phyloP scores from a whole-genome alignment of 73 alveolate genomes.

The Paramecium sonneborni region DNA sequence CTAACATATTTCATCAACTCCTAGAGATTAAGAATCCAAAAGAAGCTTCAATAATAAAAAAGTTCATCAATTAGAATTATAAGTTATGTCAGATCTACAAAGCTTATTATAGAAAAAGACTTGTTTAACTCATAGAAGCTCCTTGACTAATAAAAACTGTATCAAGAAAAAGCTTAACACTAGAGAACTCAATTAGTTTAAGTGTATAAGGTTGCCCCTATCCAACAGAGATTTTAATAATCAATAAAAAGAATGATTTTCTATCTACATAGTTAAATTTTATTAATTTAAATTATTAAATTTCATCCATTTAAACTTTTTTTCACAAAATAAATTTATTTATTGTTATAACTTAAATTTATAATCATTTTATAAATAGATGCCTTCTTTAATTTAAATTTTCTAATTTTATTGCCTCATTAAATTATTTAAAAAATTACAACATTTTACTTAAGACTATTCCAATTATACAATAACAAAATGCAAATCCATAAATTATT shows the following conservation, averaged over 20 bases:
- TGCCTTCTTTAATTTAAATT: background rate
- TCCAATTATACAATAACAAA: background rate
- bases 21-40: background rate
- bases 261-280: background rate
- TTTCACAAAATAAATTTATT: background rate
- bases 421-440: background rate
- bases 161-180: background rate
- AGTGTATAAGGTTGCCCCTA: background rate
- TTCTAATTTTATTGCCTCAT: background rate
- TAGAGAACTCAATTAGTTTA: constrained; percentile 11
- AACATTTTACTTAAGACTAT: background rate
- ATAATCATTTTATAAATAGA: too few relatives aligned
- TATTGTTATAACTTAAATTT: too few relatives aligned
- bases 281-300: background rate
- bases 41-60: background rate
- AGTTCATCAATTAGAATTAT: background rate
- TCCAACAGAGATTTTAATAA: background rate
- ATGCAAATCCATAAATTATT: background rate
- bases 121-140: background rate
- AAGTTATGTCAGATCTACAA: background rate
- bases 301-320: too few relatives aligned
- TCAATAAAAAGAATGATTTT: background rate
- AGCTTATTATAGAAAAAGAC: background rate
- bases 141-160: background rate
- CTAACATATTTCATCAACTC: background rate